Base-by-base conservation (phyloP, 257 asterid genomes). In the Nicotiana paniculata region DNA sequence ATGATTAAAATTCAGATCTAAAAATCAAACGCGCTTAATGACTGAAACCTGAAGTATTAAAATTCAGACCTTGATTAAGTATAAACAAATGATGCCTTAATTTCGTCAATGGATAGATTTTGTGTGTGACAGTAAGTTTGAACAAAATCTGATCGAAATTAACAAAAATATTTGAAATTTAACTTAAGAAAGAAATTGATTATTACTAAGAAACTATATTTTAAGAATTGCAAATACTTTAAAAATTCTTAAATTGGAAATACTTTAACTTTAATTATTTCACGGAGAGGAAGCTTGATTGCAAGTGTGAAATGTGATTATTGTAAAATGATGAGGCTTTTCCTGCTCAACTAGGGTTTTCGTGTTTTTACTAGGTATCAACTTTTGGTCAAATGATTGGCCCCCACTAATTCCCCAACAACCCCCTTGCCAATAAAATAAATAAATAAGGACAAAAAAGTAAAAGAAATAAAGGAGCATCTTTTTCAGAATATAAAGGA, bases 251-350 rank as follows among this genome's bases (percentile, higher is more conserved):
- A 43, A 43, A 43, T 9, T 43, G 7, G 59, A 66, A 66, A 32
- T 66, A 15, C 54, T 35, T 67, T 9, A 9, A 9, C 51, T 12
- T 9, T 24, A 62, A 21, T 9, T 24, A 4, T 62, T 11, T 62
- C 11, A 11, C 6, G 7, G 6, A 10, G 18, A 63, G 37, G 69
- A 28, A 39, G 9, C n/a, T 26, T 9, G 37, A 64, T 64, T 28
- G n/a, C 35, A 32, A 5, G 4, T 13, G 58, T 53, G 58, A 53
- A 53, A 12, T 28, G 39, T 72, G 24, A 74, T 74, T 13, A 74
- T 74, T 74, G 62, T 74, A 74, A 74, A 74, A 74, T 74, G 79
- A 74, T 74, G 79, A 32, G 12, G 15, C 39, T 21, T 43, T 43
- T 43, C 35, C 57, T n/a, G 28, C 5, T 69, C 77, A 69, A 72